Evolutionary conservation across 169 alveolate genomes (phyloP).

Genomic region (Eimeria sp.): DNA sequence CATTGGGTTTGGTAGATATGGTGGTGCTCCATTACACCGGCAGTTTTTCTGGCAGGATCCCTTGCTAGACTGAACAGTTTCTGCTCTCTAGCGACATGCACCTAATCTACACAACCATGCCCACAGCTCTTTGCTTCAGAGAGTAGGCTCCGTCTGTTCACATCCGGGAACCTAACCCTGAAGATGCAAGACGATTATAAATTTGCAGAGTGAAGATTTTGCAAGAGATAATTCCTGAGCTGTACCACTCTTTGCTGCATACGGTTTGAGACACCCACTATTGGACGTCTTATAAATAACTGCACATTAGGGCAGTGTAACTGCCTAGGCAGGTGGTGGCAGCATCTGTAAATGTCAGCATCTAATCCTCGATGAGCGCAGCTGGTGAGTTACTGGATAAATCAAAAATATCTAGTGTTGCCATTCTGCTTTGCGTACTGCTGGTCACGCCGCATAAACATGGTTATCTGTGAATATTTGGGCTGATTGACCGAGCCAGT

Average conservation of each 20-base stretch:
- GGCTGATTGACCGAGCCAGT: no score
- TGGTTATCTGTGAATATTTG: neutral
- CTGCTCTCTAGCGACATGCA: neutral
- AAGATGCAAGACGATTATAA: neutral
- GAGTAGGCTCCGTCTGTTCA: neutral
- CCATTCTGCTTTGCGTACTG: neutral
- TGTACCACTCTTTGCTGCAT: neutral
- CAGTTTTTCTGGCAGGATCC: neutral
- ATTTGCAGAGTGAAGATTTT: neutral
- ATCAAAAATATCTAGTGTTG: neutral
- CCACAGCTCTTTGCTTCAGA: neutral
- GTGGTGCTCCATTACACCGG: neutral
- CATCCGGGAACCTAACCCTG: neutral
- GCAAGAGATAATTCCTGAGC: neutral
- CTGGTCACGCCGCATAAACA: no score
- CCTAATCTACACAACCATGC: neutral
- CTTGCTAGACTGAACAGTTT: neutral
- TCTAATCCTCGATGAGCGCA: neutral
- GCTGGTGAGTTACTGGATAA: neutral
- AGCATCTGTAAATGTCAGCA: neutral
- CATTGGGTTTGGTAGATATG: neutral
- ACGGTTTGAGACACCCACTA: neutral
- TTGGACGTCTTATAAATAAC: neutral
- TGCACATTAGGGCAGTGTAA: neutral
- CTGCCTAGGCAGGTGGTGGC: neutral